phyloP scores from a whole-genome alignment of 176 grass and related monocot genomes.

The Rhynchospora tenuis region DNA sequence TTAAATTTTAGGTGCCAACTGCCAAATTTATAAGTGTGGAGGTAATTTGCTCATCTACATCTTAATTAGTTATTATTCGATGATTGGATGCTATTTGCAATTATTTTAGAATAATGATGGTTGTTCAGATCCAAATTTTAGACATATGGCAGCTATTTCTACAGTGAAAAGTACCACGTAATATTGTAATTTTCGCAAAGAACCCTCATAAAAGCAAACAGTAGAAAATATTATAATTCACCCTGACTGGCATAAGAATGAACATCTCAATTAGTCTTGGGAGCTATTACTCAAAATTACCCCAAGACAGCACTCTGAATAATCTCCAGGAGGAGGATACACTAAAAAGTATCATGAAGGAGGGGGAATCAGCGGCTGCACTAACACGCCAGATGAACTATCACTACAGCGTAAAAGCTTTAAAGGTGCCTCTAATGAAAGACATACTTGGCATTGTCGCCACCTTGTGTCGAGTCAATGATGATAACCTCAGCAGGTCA shows the following conservation, averaged over 20 bases:
- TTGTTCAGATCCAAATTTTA: too few species aligned
- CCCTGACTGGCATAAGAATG: not conserved
- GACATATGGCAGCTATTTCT: too few species aligned
- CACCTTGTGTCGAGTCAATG: slow-evolving; percentile 63
- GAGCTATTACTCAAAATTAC: slow-evolving; percentile 39
- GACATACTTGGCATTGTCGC: slow-evolving; percentile 56
- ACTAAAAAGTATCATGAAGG: slow-evolving; percentile 46
- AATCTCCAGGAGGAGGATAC: slow-evolving; percentile 36
- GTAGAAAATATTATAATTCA: not conserved
- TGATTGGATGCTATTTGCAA: too few species aligned
- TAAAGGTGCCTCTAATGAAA: slow-evolving; percentile 39
- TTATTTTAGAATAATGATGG: too few species aligned
- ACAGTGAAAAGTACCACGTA: too few species aligned
- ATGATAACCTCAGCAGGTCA: too few species aligned
- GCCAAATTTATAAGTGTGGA: too few species aligned
- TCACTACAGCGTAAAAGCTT: slow-evolving; percentile 15
- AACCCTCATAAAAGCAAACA: too few species aligned
- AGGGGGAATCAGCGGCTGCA: slow-evolving; percentile 40
- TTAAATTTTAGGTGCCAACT: too few species aligned
- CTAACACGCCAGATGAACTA: slow-evolving; percentile 57
- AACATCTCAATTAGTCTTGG: slow-evolving; percentile 50
- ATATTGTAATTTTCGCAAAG: too few species aligned
- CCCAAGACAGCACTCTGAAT: slow-evolving; percentile 31
- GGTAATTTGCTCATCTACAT: too few species aligned
- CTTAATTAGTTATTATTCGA: too few species aligned